phyloP scores from a whole-genome alignment of 2,329 filamentous ascomycete species.

The Clarireedia hainanense region DNA sequence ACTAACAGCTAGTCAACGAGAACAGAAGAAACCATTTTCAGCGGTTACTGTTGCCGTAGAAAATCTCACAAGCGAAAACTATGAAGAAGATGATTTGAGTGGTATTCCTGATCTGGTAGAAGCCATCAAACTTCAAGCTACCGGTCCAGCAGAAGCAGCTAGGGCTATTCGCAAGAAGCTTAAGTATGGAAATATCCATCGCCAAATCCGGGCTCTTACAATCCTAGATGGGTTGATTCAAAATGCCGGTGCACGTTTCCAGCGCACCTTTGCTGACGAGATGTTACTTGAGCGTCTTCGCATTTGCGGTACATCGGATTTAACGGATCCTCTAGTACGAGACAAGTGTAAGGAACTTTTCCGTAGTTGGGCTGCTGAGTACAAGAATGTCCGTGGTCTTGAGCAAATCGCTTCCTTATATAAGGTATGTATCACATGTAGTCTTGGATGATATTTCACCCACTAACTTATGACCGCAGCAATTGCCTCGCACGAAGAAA shows the following conservation, averaged over 20 bases:
- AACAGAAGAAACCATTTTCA: constrained; percentile 77
- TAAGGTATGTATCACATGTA: constrained; percentile 35
- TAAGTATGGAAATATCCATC: constrained; percentile 94
- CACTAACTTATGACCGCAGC: constrained; percentile 31
- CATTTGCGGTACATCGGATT: constrained; percentile 74
- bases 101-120: constrained; percentile 93
- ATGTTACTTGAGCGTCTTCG: constrained; percentile 84
- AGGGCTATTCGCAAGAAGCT: constrained; percentile 94
- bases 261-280: constrained; percentile 82
- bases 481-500: constrained; percentile 60
- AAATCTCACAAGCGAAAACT: constrained; percentile 79
- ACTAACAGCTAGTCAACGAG: constrained; percentile 2
- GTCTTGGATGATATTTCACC: neutral
- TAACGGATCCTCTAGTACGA: constrained; percentile 79
- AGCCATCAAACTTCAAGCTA: constrained; percentile 80
- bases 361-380: constrained; percentile 74
- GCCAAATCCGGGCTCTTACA: constrained; percentile 79
- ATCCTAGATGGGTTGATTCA: constrained; percentile 91
- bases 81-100: constrained; percentile 83
- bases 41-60: constrained; percentile 91
- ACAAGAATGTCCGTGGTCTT: constrained; percentile 73
- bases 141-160: constrained; percentile 81
- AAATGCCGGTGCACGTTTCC: constrained; percentile 83
- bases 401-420: constrained; percentile 75
- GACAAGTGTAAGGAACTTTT: constrained; percentile 85